Evolutionary conservation across 495 filamentous ascomycete species (phyloP).

Genomic region (Melanomma pulvis-pyrius): DNA sequence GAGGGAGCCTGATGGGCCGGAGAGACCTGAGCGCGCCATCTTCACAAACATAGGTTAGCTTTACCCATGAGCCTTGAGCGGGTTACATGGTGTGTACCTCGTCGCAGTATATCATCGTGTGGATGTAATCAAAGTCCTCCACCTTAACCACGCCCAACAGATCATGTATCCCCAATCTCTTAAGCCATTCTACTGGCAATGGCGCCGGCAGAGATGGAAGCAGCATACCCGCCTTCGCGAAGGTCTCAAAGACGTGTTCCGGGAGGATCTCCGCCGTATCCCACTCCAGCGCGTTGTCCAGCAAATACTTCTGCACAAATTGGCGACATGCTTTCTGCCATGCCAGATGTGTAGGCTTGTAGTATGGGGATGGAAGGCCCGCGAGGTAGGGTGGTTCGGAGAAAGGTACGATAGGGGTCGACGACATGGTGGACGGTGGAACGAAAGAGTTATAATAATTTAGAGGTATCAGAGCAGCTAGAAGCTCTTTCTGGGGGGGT

Average conservation of each 20-base stretch:
- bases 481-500: not conserved
- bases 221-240: slow-evolving; percentile 55
- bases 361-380: slow-evolving; percentile 72
- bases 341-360: slow-evolving; percentile 60
- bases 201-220: slow-evolving; percentile 67
- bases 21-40: slow-evolving; percentile 65
- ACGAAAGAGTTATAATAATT: not conserved
- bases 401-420: slow-evolving; percentile 59
- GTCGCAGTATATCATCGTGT: slow-evolving; percentile 68
- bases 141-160: slow-evolving; percentile 68
- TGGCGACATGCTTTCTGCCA: slow-evolving; percentile 71
- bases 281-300: slow-evolving; percentile 66
- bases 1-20: slow-evolving; percentile 61
- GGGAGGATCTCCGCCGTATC: slow-evolving; percentile 65
- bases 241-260: slow-evolving; percentile 61
- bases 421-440: slow-evolving; percentile 19
- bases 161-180: slow-evolving; percentile 63
- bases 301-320: slow-evolving; percentile 63
- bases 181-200: slow-evolving; percentile 67
- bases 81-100: slow-evolving; percentile 53
- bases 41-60: slow-evolving; percentile 32
- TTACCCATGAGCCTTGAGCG: not conserved
- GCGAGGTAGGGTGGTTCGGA: slow-evolving; percentile 72
- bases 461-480: not conserved
- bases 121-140: slow-evolving; percentile 75